Base-by-base conservation (phyloP, 2,329 filamentous ascomycete genomes). In the Beauveria varroae region DNA sequence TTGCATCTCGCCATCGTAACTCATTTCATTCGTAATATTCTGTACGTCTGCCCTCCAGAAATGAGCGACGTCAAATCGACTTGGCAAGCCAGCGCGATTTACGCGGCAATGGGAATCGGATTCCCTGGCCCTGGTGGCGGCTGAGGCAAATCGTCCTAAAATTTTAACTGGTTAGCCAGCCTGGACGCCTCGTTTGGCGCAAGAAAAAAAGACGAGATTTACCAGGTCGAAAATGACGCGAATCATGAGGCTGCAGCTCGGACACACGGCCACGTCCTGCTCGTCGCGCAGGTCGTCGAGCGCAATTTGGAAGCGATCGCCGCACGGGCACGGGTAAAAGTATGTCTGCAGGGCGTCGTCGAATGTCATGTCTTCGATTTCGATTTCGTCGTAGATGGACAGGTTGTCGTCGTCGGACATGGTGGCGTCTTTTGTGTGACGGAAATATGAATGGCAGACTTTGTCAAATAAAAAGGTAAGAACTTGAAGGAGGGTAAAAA, bases 291-390 rank as follows among this genome's bases (percentile, higher is more conserved):
- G 79, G 73, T 98, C 93, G 60, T 82, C 85, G 61, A 98, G 85
- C 22, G 84, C 84, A 71, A 95, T 97, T 78, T 97, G 90, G 78
- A 99, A 99, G 63, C 90, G 86, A 78, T 99, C 95, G 78, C 95
- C 95, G 76, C 95, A 99, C 1, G 95, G 95, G 74, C 95, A 99
- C 16, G 95, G 95, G 74, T 96, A 96, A 77, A 93, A 89, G 79
- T 96, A 99, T 68, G 96, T 88, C 74, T 96, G 88, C 46, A 92
- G 83, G 4, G 82, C 81, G 52, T 86, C 78, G 75, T 97, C 92
- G 74, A 85, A 97, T 70, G 90, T 95, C 92, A 97, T 96, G 76
- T 99, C 95, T 75, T 98, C 93, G 78, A 98, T 97, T 74, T 98
- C 93, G 75, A 98, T 93, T 76, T 97, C 93, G 71, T 98, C 93